A percentile compares a stretch with the other conserved stretches of the same genome.
Conservation (phyloP, 345 rosid genomes). For the Dipteronia sinensis region DNA sequence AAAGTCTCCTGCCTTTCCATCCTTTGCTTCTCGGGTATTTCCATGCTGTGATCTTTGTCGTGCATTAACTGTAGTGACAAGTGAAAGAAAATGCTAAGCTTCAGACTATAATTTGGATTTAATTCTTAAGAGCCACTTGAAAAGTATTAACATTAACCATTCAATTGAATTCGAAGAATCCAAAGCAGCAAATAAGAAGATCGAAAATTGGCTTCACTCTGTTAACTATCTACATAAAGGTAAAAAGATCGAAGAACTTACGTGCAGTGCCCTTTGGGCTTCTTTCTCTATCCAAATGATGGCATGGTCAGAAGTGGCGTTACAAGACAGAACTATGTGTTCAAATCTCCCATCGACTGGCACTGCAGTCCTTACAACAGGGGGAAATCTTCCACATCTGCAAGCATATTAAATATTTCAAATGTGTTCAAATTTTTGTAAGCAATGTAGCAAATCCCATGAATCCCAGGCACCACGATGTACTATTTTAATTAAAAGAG, state of each 20-base stretch:
- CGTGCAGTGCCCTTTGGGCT: slow-evolving; percentile 75
- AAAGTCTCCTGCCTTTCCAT: slow-evolving; percentile 87
- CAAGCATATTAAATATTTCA: slow-evolving; percentile 11
- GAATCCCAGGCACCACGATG: neutral
- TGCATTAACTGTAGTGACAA: slow-evolving; percentile 54
- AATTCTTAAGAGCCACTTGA: neutral
- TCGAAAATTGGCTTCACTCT: neutral
- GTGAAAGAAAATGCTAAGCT: neutral
- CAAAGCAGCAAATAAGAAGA: neutral
- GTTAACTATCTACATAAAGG: neutral
- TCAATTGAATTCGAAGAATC: neutral
- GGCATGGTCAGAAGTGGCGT: slow-evolving; percentile 94
- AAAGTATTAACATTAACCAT: neutral
- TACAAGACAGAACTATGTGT: slow-evolving; percentile 90
- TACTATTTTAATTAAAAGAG: neutral
- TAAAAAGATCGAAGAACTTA: slow-evolving; percentile 35
- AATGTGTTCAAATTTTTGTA: neutral
- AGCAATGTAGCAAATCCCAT: neutral
- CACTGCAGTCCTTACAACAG: slow-evolving; percentile 90
- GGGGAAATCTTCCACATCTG: slow-evolving; percentile 86
- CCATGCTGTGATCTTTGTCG: slow-evolving; percentile 68
- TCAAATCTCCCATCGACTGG: slow-evolving; percentile 97
- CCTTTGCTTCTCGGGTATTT: slow-evolving; percentile 72
- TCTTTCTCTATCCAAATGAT: slow-evolving; percentile 91
- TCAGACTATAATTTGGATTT: neutral